These are phyloP conservation scores for Hortaea sp. DNA, from an alignment of 2,329 filamentous ascomycete species.

Conservation along the genomic window DNA sequence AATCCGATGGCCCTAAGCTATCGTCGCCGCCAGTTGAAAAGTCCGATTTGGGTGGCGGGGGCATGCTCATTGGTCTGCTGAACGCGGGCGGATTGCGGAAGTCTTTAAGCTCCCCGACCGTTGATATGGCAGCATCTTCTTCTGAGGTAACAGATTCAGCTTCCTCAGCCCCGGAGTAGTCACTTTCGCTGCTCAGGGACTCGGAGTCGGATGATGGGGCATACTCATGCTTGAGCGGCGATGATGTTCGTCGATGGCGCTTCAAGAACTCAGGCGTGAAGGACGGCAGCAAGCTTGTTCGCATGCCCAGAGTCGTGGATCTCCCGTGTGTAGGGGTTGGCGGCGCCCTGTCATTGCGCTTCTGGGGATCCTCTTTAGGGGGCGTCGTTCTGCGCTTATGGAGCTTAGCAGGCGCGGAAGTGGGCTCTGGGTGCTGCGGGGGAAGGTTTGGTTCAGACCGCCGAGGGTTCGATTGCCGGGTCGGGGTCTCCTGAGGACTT, in stretches of 20 bases:
- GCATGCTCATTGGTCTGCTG: slow-evolving; percentile 24
- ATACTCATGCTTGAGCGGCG: slow-evolving; percentile 94
- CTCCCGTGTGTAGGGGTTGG: slow-evolving; percentile 10
- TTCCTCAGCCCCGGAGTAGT: slow-evolving; percentile 43
- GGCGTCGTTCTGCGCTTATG: slow-evolving; percentile 18
- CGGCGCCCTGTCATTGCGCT: slow-evolving; percentile 21
- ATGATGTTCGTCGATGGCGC: slow-evolving; percentile 65
- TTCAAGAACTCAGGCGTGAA: slow-evolving; percentile 28
- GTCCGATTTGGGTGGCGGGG: slow-evolving; percentile 13
- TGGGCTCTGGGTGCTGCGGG: slow-evolving; percentile 8
- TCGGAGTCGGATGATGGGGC: slow-evolving; percentile 68
- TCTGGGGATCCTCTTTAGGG: slow-evolving; percentile 8
- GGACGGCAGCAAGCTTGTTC: slow-evolving; percentile 19
- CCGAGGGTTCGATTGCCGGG: slow-evolving; percentile 14
- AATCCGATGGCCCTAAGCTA: slow-evolving; percentile 63
- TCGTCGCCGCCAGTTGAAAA: slow-evolving; percentile 7
- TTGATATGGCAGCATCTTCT: slow-evolving; percentile 32
- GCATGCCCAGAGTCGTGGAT: slow-evolving; percentile 16
- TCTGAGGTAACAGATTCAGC: slow-evolving; percentile 36
- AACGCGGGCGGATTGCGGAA: slow-evolving; percentile 19
- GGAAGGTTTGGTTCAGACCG: background rate
- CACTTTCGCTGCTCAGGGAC: slow-evolving; percentile 48
- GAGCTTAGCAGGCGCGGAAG: slow-evolving; percentile 26
- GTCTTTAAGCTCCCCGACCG: slow-evolving; percentile 25
- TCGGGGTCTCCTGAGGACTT: slow-evolving; percentile 28